A percentile compares a stretch with the other conserved stretches of the same genome.
phyloP scores from a whole-genome alignment of 108 stramenopile genomes.

The Licmophora abbreviata region DNA sequence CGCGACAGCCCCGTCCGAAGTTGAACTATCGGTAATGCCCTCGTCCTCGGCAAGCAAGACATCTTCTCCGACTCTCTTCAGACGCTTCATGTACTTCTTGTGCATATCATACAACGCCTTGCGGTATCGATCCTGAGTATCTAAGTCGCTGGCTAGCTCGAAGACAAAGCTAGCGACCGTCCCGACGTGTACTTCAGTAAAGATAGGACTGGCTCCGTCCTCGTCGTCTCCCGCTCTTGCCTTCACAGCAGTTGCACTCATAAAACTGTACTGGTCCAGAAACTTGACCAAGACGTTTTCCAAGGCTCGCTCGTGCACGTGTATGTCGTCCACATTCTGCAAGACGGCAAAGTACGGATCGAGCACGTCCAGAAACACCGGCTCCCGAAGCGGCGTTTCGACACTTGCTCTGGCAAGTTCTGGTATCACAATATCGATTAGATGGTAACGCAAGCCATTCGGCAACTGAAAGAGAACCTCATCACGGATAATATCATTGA shows the following conservation, averaged over 20 bases:
- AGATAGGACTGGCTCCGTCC: conserved; percentile 15
- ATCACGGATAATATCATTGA: conserved; percentile 81
- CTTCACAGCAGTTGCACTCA: conserved; percentile 29
- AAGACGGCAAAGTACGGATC: conserved; percentile 80
- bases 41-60: conserved; percentile 40
- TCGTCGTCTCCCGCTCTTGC: conserved; percentile 27
- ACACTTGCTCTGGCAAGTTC: conserved; percentile 77
- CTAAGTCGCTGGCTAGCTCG: conserved; percentile 64
- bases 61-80: conserved; percentile 64
- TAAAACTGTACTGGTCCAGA: conserved; percentile 65
- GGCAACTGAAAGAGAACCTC: conserved; percentile 71
- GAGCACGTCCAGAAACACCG: conserved; percentile 73
- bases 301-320: conserved; percentile 63
- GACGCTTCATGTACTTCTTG: conserved; percentile 68
- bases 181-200: conserved; percentile 77
- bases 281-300: conserved; percentile 76
- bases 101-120: conserved; percentile 76
- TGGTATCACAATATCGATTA: conserved; percentile 77
- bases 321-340: conserved; percentile 56
- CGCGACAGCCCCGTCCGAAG: conserved; percentile 8
- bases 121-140: conserved; percentile 58
- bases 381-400: conserved; percentile 64
- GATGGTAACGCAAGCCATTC: conserved; percentile 84
- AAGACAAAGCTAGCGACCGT: conserved; percentile 79
- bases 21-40: conserved; percentile 16